Base-by-base conservation (phyloP, 495 filamentous ascomycete species). In the Podospora fimiseda region DNA sequence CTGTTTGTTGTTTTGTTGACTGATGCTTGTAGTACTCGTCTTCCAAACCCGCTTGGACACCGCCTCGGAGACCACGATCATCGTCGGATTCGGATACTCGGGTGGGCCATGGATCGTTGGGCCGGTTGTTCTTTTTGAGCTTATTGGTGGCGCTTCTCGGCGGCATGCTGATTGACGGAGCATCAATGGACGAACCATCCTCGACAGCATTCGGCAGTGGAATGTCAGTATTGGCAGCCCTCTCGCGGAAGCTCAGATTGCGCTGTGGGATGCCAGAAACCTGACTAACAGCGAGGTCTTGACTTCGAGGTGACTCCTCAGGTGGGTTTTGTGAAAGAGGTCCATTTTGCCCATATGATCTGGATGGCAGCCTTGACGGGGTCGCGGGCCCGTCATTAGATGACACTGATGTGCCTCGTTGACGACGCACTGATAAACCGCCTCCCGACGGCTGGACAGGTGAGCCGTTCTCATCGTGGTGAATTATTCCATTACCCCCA, bases 221-320 rank as follows among this genome's bases (percentile, higher is more conserved):
- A 36, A 58, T 23, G 13, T 76, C 70, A 43, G 62, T 63, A 39
- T 63, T 69, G 3, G 68, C 70, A 13, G 72, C 70, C 20, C 74
- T 69, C 56, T 77, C 74, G 15, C 74, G 71, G 55, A 77, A 76
- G 56, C 74, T 77, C 45, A 76, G 62, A 50, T 74, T 76, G 45
- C 74, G 68, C 59, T 73, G 68, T 41, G 73, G 71, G 24, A 72
- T 54, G 38, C 64, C 62, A 13, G 60, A 55, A 14, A 63, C 56
- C 30, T 66, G 57, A 42, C 23, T 53, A 14, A 44, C 51, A 2
- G 49, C 56, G 52, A 51, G 60, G 44, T 55, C 56, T 24, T 60
- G 65, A 18, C 60, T 48, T 49, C 15, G 66, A 57, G 2, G 62
- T 59, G 67, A 66, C 38, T 70, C 69, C 13, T 72, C 66, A 1